Base-by-base conservation (phyloP, 2,329 filamentous ascomycete species). In the Fusarium penzigii region DNA sequence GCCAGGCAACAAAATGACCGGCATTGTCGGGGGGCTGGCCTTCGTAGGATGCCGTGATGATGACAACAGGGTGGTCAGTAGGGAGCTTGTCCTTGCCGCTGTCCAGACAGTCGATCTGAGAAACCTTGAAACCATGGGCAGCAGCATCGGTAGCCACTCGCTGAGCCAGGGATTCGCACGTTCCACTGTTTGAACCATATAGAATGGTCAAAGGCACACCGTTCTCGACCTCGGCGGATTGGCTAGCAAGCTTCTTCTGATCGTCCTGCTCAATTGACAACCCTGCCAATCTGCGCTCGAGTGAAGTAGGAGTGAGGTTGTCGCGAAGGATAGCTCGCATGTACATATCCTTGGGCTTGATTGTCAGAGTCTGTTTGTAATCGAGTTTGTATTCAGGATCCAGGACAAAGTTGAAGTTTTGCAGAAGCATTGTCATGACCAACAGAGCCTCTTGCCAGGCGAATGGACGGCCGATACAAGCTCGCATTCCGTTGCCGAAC, bases 11-110 rank as follows among this genome's bases (percentile, higher is more conserved):
- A 62, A 91, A 91, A 41, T 82, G 77, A 0, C 73, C 77, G 0
- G 88, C 88, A 55, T 92, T 90, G 56, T 89, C 86, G 0, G 87
- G 82, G 0, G 88, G 85, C 52, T 88, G 78, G 1, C 88, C 88
- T 62, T 92, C 88, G 61, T 91, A 92, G 2, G 83, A 86, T 1
- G 88, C 79, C 0, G 84, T 84, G 56, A 92, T 78, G 48, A 91
- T 77, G 17, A 89, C 72, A 0, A 88, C 77, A 0, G 87, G 86
- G 8, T 80, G 76, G 29, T 80, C 76, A 44, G 75, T 83, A 0
- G 85, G 81, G 0, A 90, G 65, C 5, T 79, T 77, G 41, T 82
- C 78, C 11, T 79, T 81, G 0, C 83, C 86, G 1, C 77, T 75
- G 64, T 91, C 85, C 41, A 91, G 69, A 2, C 78, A 75, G 38